Evolutionary conservation across 2,329 filamentous ascomycete species (phyloP), one percentile per base, ranked within the genome.

Genomic region (Parascedosporium putredinis): DNA sequence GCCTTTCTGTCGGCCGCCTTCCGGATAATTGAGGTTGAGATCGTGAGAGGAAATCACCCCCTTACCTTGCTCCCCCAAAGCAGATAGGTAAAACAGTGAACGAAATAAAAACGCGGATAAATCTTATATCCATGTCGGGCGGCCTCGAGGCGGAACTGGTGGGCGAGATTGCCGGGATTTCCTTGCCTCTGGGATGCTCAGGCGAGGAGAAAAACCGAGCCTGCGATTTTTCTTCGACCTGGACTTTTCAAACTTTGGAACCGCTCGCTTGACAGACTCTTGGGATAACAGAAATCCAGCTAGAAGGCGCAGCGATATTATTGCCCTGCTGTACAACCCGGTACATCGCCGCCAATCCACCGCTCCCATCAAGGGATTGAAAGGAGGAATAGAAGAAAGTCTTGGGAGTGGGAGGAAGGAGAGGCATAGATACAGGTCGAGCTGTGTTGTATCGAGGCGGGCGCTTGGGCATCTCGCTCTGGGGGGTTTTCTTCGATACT

Each of bases 131-230:
- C 33, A 34, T 12, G 33, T n/a, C 33, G 14, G 18, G 18, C 33
- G 14, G 14, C 33, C 14, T 34, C 18, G 5, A n/a, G 33, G 9
- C 14, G 12, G 36, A 40, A 18, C 36, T 40, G 36, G 36, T 9
- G 18, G n/a, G 36, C n/a, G 36, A 40, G 4, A 18, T 40, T 23
- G 36, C 36, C 18, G 36, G 36, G 36, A 40, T 40, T 40, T 40
- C 36, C 36, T 40, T 40, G 36, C 36, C 36, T 40, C n/a, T n/a
- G 18, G 36, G 36, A 40, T 40, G 36, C 36, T 40, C 36, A 40
- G 22, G 18, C 36, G 36, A 40, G 18, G 12, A 23, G 22, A 40
- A 40, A 40, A 40, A 40, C 14, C 14, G 36, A 16, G 36, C 36
- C 36, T 20, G 36, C 10, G n/a, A 23, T n/a, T 40, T 5, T 18